These are phyloP conservation scores for Westerdykella sp. DNA, from an alignment of 2,329 filamentous ascomycete species.

Conservation along the genomic window DNA sequence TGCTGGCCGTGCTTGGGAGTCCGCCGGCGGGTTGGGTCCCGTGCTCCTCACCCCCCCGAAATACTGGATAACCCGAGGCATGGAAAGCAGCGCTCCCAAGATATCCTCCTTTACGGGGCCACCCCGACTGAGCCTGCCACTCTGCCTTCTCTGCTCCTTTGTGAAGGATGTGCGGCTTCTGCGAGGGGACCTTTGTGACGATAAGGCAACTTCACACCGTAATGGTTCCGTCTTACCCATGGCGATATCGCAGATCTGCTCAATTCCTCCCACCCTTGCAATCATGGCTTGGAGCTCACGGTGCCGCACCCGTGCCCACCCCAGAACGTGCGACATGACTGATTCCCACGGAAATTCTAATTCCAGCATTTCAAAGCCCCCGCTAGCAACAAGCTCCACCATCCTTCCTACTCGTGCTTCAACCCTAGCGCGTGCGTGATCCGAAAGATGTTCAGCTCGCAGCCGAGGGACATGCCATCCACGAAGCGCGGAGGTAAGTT, in stretches of 20 bases:
- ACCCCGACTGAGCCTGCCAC: constrained; percentile 26
- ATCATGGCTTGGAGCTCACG: constrained; percentile 43
- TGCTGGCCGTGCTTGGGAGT: too few species aligned
- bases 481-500: constrained; percentile 15
- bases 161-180: constrained; percentile 25
- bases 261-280: constrained; percentile 39
- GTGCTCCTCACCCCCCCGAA: too few species aligned
- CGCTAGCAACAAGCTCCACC: too few species aligned
- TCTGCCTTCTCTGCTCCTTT: constrained; percentile 21
- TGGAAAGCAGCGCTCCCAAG: constrained; percentile 14
- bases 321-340: constrained; percentile 41
- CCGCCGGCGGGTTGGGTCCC: too few species aligned
- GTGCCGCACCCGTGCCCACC: constrained; percentile 44
- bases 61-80: too few species aligned
- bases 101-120: constrained; percentile 16
- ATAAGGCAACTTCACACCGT: constrained; percentile 3
- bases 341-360: constrained; percentile 44
- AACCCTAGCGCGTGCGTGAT: constrained; percentile 7
- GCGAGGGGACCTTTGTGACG: constrained; percentile 13
- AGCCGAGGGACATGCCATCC: constrained; percentile 35
- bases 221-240: constrained; percentile 15
- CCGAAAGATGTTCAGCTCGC: constrained; percentile 28
- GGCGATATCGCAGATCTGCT: constrained; percentile 32
- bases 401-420: constrained; percentile 20
- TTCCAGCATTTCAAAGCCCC: constrained; percentile 2